A percentile compares a stretch with the other conserved stretches of the same genome.
These are phyloP conservation scores for Pachysandra terminalis DNA, from an alignment of 164 flowering plant species.

Conservation along the genomic window DNA sequence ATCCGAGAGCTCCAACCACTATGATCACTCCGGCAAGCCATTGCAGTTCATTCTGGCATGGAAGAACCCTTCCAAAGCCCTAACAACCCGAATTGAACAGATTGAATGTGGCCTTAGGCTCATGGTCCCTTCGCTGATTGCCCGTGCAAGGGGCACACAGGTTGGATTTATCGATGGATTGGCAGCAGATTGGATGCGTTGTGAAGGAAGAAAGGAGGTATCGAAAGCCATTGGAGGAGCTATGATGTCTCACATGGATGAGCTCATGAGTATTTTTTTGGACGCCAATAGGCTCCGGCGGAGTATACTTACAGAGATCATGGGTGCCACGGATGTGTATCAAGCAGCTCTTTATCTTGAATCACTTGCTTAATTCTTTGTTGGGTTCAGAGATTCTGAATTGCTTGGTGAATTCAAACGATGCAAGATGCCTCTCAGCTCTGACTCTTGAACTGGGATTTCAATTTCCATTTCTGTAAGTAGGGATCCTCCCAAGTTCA, in stretches of 20 bases:
- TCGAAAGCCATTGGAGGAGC: conserved; percentile 26
- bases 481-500: background rate
- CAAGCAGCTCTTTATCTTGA: conserved; percentile 75
- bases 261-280: conserved; percentile 42
- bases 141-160: conserved; percentile 42
- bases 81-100: conserved; percentile 43
- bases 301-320: conserved; percentile 56
- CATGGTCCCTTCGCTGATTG: conserved; percentile 54
- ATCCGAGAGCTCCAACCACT: conserved; percentile 7
- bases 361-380: conserved; percentile 53
- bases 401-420: conserved; percentile 34
- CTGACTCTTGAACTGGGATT: background rate
- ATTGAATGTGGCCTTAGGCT: conserved; percentile 67
- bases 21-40: conserved; percentile 9
- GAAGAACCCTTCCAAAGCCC: conserved; percentile 28
- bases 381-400: conserved; percentile 52
- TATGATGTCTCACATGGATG: conserved; percentile 37
- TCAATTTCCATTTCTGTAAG: conserved; percentile 2
- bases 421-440: conserved; percentile 24
- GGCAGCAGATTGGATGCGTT: conserved; percentile 32
- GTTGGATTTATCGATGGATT: conserved; percentile 30
- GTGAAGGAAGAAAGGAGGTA: conserved; percentile 18
- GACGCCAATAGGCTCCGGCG: conserved; percentile 65
- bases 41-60: conserved; percentile 30
- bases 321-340: conserved; percentile 41